phyloP scores from a whole-genome alignment of 371 early-diverging fungal species.

The Lichtheimia ramosa region DNA sequence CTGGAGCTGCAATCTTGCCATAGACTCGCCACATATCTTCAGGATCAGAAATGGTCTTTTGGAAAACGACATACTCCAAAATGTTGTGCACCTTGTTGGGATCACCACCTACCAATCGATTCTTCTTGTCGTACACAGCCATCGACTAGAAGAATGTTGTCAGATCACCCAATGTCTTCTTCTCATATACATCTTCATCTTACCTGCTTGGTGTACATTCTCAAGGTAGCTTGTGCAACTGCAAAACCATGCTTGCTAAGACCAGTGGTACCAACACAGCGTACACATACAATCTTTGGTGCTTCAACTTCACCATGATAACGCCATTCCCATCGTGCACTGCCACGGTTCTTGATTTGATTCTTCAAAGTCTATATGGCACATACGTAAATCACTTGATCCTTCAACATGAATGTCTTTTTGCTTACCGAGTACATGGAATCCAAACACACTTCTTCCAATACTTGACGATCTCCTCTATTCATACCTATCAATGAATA shows the following conservation, averaged over 20 bases:
- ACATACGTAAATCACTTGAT: not conserved
- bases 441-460: slow-evolving; percentile 65
- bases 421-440: slow-evolving; percentile 58
- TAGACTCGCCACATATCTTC: slow-evolving; percentile 72
- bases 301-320: slow-evolving; percentile 59
- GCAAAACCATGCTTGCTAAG: slow-evolving; percentile 49
- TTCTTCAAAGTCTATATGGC: slow-evolving; percentile 58
- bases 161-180: no score
- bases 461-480: slow-evolving; percentile 61
- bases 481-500: not conserved
- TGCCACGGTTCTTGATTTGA: slow-evolving; percentile 61
- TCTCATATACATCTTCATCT: not conserved
- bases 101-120: slow-evolving; percentile 56
- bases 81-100: slow-evolving; percentile 60
- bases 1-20: slow-evolving; percentile 63
- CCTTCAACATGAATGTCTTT: not conserved
- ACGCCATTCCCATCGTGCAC: slow-evolving; percentile 66
- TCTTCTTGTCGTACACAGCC: slow-evolving; percentile 62
- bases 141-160: slow-evolving; percentile 45
- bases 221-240: slow-evolving; percentile 70
- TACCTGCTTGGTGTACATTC: slow-evolving; percentile 70
- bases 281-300: slow-evolving; percentile 67
- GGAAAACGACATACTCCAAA: slow-evolving; percentile 72
- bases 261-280: slow-evolving; percentile 48
- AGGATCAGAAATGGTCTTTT: slow-evolving; percentile 64